Evolutionary conservation across 1,284 basidiomycete species (phyloP).

Genomic region (Sanghuangporus baumii): DNA sequence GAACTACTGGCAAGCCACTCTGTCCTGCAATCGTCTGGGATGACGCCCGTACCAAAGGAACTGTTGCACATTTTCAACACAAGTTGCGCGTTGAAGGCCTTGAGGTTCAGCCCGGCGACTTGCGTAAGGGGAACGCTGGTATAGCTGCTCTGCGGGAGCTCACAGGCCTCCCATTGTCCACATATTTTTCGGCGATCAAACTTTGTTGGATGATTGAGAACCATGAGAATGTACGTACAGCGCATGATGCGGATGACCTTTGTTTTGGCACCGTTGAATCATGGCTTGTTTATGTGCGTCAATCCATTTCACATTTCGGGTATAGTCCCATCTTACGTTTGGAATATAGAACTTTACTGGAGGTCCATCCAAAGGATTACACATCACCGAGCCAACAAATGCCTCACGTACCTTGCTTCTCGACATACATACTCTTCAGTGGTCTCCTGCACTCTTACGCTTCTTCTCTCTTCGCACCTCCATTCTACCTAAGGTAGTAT

Average conservation of each 20-base stretch:
- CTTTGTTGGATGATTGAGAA: conserved; percentile 96
- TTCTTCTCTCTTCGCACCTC: conserved; percentile 84
- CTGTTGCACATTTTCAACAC: conserved; percentile 74
- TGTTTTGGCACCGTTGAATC: conserved; percentile 95
- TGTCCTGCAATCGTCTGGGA: conserved; percentile 96
- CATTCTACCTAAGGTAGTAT: conserved; percentile 84
- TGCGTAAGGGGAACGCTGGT: conserved; percentile 69
- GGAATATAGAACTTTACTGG: conserved; percentile 75
- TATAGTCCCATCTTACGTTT: conserved; percentile 4
- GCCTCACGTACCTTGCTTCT: conserved; percentile 94
- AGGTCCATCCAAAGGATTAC: conserved; percentile 60
- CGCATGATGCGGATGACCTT: conserved; percentile 80
- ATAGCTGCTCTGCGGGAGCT: conserved; percentile 61
- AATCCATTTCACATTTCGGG: conserved; percentile 11
- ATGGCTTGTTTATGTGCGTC: conserved; percentile 86
- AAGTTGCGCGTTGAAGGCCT: conserved; percentile 74
- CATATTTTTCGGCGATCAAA: conserved; percentile 96
- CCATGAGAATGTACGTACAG: conserved; percentile 70
- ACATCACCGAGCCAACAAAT: conserved; percentile 94
- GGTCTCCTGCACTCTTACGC: conserved; percentile 78
- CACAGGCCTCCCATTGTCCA: conserved; percentile 90
- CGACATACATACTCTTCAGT: conserved; percentile 76
- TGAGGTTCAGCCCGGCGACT: conserved; percentile 59
- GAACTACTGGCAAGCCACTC: conserved; percentile 81
- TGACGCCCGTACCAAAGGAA: conserved; percentile 84